phyloP scores from a whole-genome alignment of 2,329 filamentous ascomycete species.

The Epichloe aotearoae region DNA sequence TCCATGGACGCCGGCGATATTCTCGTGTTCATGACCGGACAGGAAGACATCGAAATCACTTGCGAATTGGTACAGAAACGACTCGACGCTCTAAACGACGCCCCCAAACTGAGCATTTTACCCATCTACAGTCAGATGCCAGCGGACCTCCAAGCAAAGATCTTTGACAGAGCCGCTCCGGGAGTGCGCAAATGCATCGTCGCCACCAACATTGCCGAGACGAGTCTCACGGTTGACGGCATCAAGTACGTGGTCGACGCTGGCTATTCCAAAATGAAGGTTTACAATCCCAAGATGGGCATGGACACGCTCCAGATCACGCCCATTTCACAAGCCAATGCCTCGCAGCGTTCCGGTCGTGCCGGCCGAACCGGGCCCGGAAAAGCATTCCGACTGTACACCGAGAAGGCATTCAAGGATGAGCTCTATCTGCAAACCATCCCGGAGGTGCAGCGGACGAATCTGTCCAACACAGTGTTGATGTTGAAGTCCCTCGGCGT shows the following conservation, averaged over 20 bases:
- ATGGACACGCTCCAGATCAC: conserved; percentile 99
- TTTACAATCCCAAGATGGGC: conserved; percentile 97
- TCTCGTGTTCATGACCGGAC: conserved; percentile 96
- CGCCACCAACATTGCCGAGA: conserved; percentile 96
- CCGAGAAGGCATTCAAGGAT: conserved; percentile 87
- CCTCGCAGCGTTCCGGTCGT: conserved; percentile 82
- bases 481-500: conserved; percentile 91
- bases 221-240: conserved; percentile 91
- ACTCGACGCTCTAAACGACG: conserved; percentile 79
- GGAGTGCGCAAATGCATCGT: conserved; percentile 96
- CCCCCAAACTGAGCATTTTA: conserved; percentile 83
- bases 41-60: conserved; percentile 95
- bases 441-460: conserved; percentile 93
- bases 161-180: conserved; percentile 81
- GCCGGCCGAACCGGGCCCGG: conserved; percentile 90
- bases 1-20: conserved; percentile 91
- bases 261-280: conserved; percentile 93
- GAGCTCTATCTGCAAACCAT: conserved; percentile 96
- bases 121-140: conserved; percentile 99
- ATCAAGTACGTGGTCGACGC: conserved; percentile 99
- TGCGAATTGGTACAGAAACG: conserved; percentile 87
- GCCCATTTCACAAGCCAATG: conserved; percentile 92
- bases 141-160: conserved; percentile 91
- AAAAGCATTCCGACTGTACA: conserved; percentile 88
- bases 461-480: conserved; percentile 86